Base-by-base conservation (phyloP, 2,329 filamentous ascomycete species). In the Phialophora chinensis region DNA sequence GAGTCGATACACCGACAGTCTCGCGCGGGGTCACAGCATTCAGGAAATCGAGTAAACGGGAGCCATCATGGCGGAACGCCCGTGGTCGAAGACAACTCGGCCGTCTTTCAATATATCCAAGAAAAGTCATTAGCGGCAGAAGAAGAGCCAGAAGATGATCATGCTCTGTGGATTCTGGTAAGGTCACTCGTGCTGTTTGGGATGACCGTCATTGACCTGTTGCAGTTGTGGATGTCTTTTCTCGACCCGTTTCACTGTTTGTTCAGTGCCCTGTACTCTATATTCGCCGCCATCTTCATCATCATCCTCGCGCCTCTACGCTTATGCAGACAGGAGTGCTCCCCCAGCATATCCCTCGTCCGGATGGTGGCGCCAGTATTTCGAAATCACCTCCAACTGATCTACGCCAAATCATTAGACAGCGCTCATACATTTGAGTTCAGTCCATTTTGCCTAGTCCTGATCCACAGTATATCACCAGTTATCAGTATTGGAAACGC, bases 401-500 rank as follows among this genome's bases (percentile, higher is more conserved):
- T 73, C 63, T 70, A 65, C 56, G 70, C 70, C 11, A 55, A 62
- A 44, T 72, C 72, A 10, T 59, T 76, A 75, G 75, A 68, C 59
- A 52, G 66, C 49, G 70, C 70, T 58, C 67, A 73, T 56, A 69
- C 72, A 23, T 75, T 75, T 54, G 69, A 73, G 53, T 79, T 79
- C 71, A 76, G 75, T 57, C 70, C 79, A 3, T 72, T 77, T 2
- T 79, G 80, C 74, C 79, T 88, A 17, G 75, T 88, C 8, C 68
- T 82, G 60, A 80, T 88, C 57, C 82, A 86, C 67, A 71, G 87
- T 0, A 75, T 87, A 29, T 85, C 85, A 3, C 85, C 87, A 1
- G 72, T 88, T 47, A 75, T 88, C 57, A 85, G 85, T 61, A 75
- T 87, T 11, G 85, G 82, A 44, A 79, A 88, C 55, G 81, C 86